Evolutionary conservation across 2,329 filamentous ascomycete species (phyloP), one percentile per base, ranked within the genome.

Genomic region (Falciphora oryzae): DNA sequence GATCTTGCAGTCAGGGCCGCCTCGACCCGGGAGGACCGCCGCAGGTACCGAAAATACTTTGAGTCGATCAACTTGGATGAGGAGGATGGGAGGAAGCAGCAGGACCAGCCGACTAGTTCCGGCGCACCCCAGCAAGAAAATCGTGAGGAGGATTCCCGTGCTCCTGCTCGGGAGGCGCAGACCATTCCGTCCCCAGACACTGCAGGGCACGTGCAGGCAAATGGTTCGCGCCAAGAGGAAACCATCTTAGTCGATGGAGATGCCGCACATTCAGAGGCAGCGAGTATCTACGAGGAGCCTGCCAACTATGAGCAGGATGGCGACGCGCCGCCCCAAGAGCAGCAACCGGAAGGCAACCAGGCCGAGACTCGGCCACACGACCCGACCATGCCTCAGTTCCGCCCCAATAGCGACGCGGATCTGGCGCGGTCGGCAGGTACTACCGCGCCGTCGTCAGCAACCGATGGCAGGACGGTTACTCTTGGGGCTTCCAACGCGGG

Each of bases 1-100:
- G 88, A 93, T 67, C 75, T 91, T 25, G 88, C 92, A 1, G 77
- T 95, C 66, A 83, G 86, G 64, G 88, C 88, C 14, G 83, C 85
- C 11, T 81, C 83, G 61, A 91, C 89, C 0, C 85, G 84, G 67
- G 77, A 79, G 13, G 80, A 86, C 65, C 85, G 92, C 56, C 80
- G 87, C 63, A 82, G 79, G 67, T 86, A 81, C 72, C 79, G 80
- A 57, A 76, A 77, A 65, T 76, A 81, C 31, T 80, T 86, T 60
- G 78, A 79, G 32, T 72, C 74, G 2, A 73, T 83, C 13, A 74
- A 78, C 4, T 72, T 78, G 32, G 70, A 72, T 28, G 68, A 72
- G 5, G 68, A 71, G 50, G 65, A 38, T 35, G 22, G 13, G 58
- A 65, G 14, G 32, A 29, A 27, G 62, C 50, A 31, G 44, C 44